Evolutionary conservation across 257 asterid species (phyloP), one percentile per base, ranked within the genome.

Genomic region (Solanum piurae): DNA sequence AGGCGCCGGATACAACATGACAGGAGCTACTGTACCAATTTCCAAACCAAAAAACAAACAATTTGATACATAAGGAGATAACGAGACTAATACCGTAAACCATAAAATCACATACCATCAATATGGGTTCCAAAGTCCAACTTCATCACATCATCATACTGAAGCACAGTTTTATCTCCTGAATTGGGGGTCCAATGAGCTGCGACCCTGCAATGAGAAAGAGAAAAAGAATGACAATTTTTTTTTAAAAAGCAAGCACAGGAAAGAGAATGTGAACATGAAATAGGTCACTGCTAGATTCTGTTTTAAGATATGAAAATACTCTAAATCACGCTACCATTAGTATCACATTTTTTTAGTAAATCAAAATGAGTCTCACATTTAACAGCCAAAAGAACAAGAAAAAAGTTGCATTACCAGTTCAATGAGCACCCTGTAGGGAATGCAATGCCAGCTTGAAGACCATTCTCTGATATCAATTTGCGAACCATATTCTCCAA

Each of bases 141-240:
- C 92, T 97, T 97, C 98, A 97, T 95, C 88, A 97, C 99, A 89
- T 97, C 99, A 89, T 97, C 98, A 86, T 96, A 95, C 89, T 96
- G 98, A 86, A 97, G 99, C 89, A 97, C 98, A 89, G 99, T 96
- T 91, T 92, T 95, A 87, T 97, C 99, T 27, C 99, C 99, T 83
- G 95, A 74, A 90, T 97, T 97, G 89, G 99, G 99, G 52, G 99
- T 97, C 98, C 99, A 97, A 87, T 97, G 99, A 80, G 99, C 99
- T 83, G 99, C 99, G 84, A 97, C 99, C 99, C 99, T 97, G 93
- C 87, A 88, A 73, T 55, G 64, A 71, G 62, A 74, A 79, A 79
- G 33, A 86, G 46, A 68, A 44, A 84, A 37, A 86, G 64, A 80
- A 62, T 49, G 64, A 80, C 31, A 52, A 46, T 60, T 21, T 64